Evolutionary conservation across 2,329 filamentous ascomycete species (phyloP).

Genomic region (Penicillium sp.): DNA sequence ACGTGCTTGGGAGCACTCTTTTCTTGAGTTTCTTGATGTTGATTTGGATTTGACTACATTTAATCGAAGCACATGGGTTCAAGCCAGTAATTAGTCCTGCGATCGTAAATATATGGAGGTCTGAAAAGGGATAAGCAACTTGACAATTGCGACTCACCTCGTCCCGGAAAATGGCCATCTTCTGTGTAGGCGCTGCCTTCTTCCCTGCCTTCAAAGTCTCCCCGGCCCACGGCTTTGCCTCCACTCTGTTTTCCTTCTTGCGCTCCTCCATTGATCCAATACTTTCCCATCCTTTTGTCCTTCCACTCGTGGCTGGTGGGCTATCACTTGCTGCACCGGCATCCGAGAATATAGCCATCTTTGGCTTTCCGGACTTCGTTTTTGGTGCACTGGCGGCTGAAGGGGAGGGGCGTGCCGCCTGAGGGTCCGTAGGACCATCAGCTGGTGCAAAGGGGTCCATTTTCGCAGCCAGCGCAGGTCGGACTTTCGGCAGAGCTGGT

Average conservation of each 20-base stretch:
- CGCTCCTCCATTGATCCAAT: conserved; percentile 84
- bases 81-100: conserved; percentile 86
- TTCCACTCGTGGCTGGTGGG: conserved; percentile 54
- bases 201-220: conserved; percentile 87
- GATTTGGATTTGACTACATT: conserved; percentile 50
- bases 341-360: conserved; percentile 91
- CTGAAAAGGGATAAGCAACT: conserved; percentile 38
- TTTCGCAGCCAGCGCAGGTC: conserved; percentile 82
- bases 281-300: conserved; percentile 80
- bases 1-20: conserved; percentile 54
- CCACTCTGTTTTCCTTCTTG: conserved; percentile 89
- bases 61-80: conserved; percentile 41
- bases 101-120: conserved; percentile 76
- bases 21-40: conserved; percentile 33
- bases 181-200: conserved; percentile 72
- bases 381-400: conserved; percentile 46
- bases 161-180: conserved; percentile 94
- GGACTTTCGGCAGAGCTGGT: conserved; percentile 78
- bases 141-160: conserved; percentile 67
- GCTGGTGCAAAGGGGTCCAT: conserved; percentile 72
- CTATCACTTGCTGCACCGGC: conserved; percentile 60
- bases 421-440: conserved; percentile 61
- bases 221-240: conserved; percentile 86
- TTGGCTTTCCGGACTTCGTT: conserved; percentile 70
- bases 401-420: conserved; percentile 55